Evolutionary conservation across 1,139 yeast species (phyloP).

Genomic region (Taiozyma sp.): DNA sequence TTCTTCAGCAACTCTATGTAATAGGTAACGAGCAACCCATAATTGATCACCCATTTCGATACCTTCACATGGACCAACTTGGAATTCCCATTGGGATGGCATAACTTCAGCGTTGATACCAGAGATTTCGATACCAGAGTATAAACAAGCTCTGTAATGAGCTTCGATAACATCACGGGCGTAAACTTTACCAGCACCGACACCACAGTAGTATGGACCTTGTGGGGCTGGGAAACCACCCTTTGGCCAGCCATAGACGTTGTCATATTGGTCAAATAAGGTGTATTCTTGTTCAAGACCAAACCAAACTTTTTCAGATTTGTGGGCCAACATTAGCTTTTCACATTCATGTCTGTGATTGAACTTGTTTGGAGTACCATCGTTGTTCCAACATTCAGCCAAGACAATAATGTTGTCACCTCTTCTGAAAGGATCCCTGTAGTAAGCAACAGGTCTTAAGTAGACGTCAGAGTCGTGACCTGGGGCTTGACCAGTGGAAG

Average conservation of each 20-base stretch:
- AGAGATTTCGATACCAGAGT: constrained; percentile 82
- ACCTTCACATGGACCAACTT: constrained; percentile 97
- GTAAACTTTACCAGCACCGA: constrained; percentile 96
- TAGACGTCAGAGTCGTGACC: constrained; percentile 95
- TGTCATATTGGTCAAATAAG: constrained; percentile 82
- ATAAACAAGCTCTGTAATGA: constrained; percentile 96
- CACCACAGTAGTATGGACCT: constrained; percentile 99
- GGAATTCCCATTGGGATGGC: constrained; percentile 99
- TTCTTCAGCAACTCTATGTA: constrained; percentile 96
- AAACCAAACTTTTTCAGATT: constrained; percentile 85
- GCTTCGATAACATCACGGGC: constrained; percentile 99
- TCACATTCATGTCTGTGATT: constrained; percentile 98
- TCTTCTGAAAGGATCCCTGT: constrained; percentile 95
- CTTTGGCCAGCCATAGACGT: constrained; percentile 98
- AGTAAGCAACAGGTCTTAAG: constrained; percentile 88
- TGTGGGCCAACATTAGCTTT: constrained; percentile 92
- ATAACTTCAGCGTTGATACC: constrained; percentile 99
- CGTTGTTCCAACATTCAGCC: constrained; percentile 97
- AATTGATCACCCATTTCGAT: constrained; percentile 95
- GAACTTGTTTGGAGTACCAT: constrained; percentile 97
- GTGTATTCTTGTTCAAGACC: constrained; percentile 99
- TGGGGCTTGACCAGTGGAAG: constrained; percentile 98
- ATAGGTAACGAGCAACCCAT: constrained; percentile 92
- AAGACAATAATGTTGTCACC: constrained; percentile 95
- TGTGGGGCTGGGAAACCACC: constrained; percentile 99